Conservation (phyloP, 768 basidiomycete species). For the Leccinum barrowsii region DNA sequence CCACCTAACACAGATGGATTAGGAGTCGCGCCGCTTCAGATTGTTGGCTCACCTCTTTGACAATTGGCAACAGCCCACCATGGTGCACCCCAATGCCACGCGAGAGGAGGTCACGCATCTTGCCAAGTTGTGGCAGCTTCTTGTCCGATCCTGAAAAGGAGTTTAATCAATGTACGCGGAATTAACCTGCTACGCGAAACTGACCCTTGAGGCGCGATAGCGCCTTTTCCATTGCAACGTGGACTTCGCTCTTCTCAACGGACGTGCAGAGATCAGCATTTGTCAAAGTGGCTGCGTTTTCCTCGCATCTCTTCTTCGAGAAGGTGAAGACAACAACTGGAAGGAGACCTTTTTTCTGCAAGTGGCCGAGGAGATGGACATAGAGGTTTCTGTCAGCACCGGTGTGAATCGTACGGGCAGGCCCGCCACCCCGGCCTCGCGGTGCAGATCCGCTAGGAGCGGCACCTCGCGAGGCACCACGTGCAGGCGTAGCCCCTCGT, state of each 20-base stretch:
- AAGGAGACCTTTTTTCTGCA: constrained; percentile 81
- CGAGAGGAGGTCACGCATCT: constrained; percentile 85
- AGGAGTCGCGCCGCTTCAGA: background rate
- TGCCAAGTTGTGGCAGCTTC: constrained; percentile 86
- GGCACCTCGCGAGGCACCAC: constrained; percentile 53
- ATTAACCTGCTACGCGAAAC: constrained; percentile 1
- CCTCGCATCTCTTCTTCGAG: constrained; percentile 96
- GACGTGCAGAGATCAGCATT: constrained; percentile 86
- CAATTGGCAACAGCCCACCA: constrained; percentile 91
- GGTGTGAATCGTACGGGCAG: constrained; percentile 56
- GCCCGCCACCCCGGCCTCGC: constrained; percentile 44
- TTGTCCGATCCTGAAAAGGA: constrained; percentile 72
- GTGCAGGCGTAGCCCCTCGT: constrained; percentile 45
- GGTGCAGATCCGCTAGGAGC: constrained; percentile 35
- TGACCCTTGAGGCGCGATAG: constrained; percentile 86
- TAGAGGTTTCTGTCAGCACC: constrained; percentile 87
- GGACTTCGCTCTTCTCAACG: constrained; percentile 95
- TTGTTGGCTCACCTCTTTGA: constrained; percentile 77
- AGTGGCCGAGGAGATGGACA: constrained; percentile 82
- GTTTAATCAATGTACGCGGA: constrained; percentile 1
- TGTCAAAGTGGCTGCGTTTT: constrained; percentile 86
- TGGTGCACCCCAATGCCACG: constrained; percentile 98
- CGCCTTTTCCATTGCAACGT: constrained; percentile 90
- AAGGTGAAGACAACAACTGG: constrained; percentile 97
- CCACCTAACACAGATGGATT: constrained; percentile 53